A percentile compares a stretch with the other conserved stretches of the same genome.
phyloP scores from a whole-genome alignment of 2,329 filamentous ascomycete species.

The Amauroascus niger region DNA sequence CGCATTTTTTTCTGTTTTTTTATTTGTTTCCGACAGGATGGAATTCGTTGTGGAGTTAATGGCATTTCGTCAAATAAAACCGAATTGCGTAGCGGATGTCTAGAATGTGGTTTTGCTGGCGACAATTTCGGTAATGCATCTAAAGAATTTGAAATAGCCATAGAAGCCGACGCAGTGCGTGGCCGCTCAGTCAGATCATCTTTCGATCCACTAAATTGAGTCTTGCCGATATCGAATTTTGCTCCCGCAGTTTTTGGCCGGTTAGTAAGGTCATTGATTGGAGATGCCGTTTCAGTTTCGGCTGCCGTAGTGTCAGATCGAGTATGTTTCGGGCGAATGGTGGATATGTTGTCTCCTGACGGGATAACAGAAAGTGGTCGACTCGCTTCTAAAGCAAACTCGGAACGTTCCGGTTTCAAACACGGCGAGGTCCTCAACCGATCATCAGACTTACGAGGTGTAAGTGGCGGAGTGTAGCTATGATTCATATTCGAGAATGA shows the following conservation, averaged over 20 bases:
- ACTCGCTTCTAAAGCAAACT: constrained; percentile 48
- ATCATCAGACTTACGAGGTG: constrained; percentile 23
- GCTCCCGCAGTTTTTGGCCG: constrained; percentile 40
- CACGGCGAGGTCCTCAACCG: background rate
- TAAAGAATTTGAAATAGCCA: constrained; percentile 9
- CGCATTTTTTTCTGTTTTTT: constrained; percentile 66
- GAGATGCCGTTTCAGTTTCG: constrained; percentile 18
- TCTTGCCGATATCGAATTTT: constrained; percentile 24
- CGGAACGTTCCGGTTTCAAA: constrained; percentile 14
- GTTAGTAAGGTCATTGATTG: constrained; percentile 20
- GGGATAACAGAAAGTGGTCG: constrained; percentile 75
- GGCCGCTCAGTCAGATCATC: constrained; percentile 29
- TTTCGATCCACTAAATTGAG: constrained; percentile 17
- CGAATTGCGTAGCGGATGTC: constrained; percentile 7
- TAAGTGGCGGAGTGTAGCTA: constrained; percentile 28
- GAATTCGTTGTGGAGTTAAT: background rate
- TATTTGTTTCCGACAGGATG: constrained; percentile 21
- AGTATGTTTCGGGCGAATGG: constrained; percentile 59
- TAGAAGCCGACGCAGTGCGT: constrained; percentile 31
- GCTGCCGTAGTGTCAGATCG: constrained; percentile 49
- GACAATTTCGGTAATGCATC: background rate
- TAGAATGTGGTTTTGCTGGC: background rate
- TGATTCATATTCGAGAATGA: constrained; percentile 24
- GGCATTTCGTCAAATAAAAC: constrained; percentile 4
- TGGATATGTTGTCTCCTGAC: constrained; percentile 65